These are phyloP conservation scores for Ophiosphaerella herpotricha DNA, from an alignment of 2,329 filamentous ascomycete species.

Conservation along the genomic window DNA sequence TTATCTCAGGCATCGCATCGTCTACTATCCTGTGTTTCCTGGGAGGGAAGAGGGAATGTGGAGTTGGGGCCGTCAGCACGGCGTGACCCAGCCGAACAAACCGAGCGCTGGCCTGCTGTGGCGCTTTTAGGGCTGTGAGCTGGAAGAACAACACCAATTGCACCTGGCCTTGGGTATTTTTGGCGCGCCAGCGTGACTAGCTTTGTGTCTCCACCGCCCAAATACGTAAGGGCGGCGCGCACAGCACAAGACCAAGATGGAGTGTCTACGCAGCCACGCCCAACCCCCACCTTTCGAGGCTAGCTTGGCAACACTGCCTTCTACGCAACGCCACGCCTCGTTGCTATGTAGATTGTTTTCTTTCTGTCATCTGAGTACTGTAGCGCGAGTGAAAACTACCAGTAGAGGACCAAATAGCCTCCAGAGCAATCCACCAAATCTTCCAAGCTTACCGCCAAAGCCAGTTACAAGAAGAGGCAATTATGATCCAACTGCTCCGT, in stretches of 20 bases:
- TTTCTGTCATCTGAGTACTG: too few relatives aligned
- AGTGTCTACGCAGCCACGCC: too few relatives aligned
- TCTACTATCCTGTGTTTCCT: slow-evolving; percentile 3
- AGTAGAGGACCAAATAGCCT: too few relatives aligned
- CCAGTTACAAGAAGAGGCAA: neutral
- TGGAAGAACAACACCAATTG: slow-evolving; percentile 15
- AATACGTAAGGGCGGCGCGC: too few relatives aligned
- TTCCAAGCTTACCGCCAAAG: too few relatives aligned
- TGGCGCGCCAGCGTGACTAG: slow-evolving; percentile 7
- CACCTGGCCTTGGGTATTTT: slow-evolving; percentile 3
- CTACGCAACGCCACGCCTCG: too few relatives aligned
- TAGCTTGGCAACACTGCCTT: too few relatives aligned
- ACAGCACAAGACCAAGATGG: too few relatives aligned
- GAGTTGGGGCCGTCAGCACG: slow-evolving; percentile 10
- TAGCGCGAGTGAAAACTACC: too few relatives aligned
- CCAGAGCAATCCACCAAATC: too few relatives aligned
- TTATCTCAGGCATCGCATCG: slow-evolving; percentile 40
- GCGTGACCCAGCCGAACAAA: slow-evolving; percentile 3
- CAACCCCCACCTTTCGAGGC: too few relatives aligned
- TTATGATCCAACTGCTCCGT: slow-evolving; percentile 40
- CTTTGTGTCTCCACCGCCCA: neutral
- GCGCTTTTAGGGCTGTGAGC: slow-evolving; percentile 14
- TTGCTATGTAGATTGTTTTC: too few relatives aligned
- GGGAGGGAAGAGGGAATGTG: neutral
- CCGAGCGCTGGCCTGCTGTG: slow-evolving; percentile 6